These are phyloP conservation scores for Barbatosphaeria neglecta DNA, from an alignment of 495 filamentous ascomycete species.

Conservation along the genomic window DNA sequence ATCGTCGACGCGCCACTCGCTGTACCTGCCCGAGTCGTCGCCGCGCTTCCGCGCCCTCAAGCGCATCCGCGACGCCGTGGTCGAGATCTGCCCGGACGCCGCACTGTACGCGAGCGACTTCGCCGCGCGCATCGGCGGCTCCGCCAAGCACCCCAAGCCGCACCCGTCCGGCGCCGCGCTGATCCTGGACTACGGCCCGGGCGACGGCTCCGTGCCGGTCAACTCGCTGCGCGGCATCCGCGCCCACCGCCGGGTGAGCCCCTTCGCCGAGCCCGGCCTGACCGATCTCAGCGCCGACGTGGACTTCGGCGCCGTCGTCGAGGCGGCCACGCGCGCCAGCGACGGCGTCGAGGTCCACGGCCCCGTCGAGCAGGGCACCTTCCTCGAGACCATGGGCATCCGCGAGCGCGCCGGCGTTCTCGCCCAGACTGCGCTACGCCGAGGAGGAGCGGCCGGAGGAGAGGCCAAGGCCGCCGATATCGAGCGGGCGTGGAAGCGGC, in stretches of 20 bases:
- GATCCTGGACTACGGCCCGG: slow-evolving; percentile 87
- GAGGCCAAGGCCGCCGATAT: slow-evolving; percentile 46
- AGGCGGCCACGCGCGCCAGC: slow-evolving; percentile 61
- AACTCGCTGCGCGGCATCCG: slow-evolving; percentile 85
- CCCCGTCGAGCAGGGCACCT: slow-evolving; percentile 75
- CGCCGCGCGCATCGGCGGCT: slow-evolving; percentile 69
- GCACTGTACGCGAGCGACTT: slow-evolving; percentile 69
- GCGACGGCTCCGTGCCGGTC: slow-evolving; percentile 57
- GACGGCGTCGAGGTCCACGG: slow-evolving; percentile 84
- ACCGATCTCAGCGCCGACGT: slow-evolving; percentile 87
- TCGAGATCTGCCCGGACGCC: slow-evolving; percentile 84
- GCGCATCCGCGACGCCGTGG: slow-evolving; percentile 46
- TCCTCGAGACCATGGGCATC: slow-evolving; percentile 70
- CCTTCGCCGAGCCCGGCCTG: slow-evolving; percentile 64
- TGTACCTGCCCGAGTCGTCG: slow-evolving; percentile 76
- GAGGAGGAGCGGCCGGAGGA: slow-evolving; percentile 17
- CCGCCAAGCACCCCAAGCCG: slow-evolving; percentile 41
- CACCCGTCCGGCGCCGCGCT: slow-evolving; percentile 70
- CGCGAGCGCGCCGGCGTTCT: slow-evolving; percentile 63
- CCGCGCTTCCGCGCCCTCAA: slow-evolving; percentile 67
- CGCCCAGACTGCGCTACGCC: slow-evolving; percentile 28
- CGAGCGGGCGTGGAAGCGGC: slow-evolving; percentile 62
- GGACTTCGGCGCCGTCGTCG: slow-evolving; percentile 76
- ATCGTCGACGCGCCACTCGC: slow-evolving; percentile 63
- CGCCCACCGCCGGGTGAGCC: slow-evolving; percentile 57